These are phyloP conservation scores for Pseudogymnoascus sp. DNA, from an alignment of 2,329 filamentous ascomycete species.

Conservation along the genomic window DNA sequence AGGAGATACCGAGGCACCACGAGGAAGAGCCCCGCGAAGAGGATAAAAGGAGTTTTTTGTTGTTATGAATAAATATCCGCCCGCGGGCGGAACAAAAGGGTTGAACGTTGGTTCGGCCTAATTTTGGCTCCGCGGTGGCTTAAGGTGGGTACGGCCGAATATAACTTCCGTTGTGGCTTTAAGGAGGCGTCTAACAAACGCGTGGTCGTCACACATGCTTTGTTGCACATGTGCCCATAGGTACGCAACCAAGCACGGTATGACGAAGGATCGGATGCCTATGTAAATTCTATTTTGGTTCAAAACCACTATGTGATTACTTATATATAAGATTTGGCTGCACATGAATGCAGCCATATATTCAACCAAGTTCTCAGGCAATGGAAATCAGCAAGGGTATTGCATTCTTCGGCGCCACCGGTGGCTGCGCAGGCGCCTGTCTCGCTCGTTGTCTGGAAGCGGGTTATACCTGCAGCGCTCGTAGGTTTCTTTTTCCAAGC, in stretches of 20 bases:
- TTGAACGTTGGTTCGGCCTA: background rate
- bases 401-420: constrained; percentile 49
- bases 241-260: background rate
- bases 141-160: background rate
- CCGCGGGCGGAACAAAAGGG: background rate
- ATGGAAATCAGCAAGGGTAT: constrained; percentile 23
- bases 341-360: background rate
- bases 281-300: background rate
- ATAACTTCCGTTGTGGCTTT: background rate
- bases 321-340: background rate
- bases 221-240: background rate
- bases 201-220: background rate
- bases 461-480: constrained; percentile 41
- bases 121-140: too few relatives aligned
- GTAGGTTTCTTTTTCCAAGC: constrained; percentile 8
- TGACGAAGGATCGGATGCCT: background rate
- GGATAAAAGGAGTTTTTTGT: background rate
- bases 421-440: constrained; percentile 42
- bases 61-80: background rate
- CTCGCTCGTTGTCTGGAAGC: constrained; percentile 42
- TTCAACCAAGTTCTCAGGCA: background rate
- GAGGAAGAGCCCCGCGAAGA: background rate
- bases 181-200: background rate
- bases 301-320: background rate
- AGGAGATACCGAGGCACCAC: too few relatives aligned